phyloP scores from a whole-genome alignment of 2,329 filamentous ascomycete genomes.

The Emydomyces testavorans region DNA sequence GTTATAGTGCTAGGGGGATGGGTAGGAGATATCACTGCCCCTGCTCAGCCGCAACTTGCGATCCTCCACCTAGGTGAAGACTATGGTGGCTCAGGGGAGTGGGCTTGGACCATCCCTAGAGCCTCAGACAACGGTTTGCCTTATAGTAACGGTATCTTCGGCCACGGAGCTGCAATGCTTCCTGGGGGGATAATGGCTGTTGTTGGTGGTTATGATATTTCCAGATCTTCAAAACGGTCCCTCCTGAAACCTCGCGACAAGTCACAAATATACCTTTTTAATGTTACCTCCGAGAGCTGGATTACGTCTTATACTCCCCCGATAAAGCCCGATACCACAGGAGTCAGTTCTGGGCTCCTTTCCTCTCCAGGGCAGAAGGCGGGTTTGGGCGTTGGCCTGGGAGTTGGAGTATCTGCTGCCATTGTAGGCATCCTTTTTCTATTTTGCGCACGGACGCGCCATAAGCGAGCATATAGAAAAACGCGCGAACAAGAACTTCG shows the following conservation, averaged over 20 bases:
- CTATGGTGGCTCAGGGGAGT: slow-evolving; percentile 46
- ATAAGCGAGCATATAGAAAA: slow-evolving; percentile 25
- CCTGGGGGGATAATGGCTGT: slow-evolving; percentile 52
- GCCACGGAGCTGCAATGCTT: slow-evolving; percentile 51
- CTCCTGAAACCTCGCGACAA: slow-evolving; percentile 27
- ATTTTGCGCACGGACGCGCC: slow-evolving; percentile 41
- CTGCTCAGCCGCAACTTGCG: slow-evolving; percentile 71
- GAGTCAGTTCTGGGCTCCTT: slow-evolving; percentile 17
- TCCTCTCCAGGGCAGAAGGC: slow-evolving; percentile 37
- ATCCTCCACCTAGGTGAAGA: slow-evolving; percentile 63
- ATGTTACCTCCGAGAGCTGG: slow-evolving; percentile 51
- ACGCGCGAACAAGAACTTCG: slow-evolving; percentile 45
- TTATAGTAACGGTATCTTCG: slow-evolving; percentile 44
- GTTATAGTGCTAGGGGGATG: slow-evolving; percentile 79
- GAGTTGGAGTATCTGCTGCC: slow-evolving; percentile 48
- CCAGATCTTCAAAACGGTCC: slow-evolving; percentile 31
- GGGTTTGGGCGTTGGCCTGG: slow-evolving; percentile 54
- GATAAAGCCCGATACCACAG: slow-evolving; percentile 17
- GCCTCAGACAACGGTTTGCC: slow-evolving; percentile 32
- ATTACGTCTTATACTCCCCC: slow-evolving; percentile 45
- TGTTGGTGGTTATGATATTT: slow-evolving; percentile 46
- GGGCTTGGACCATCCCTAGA: slow-evolving; percentile 36
- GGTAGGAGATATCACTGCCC: slow-evolving; percentile 67
- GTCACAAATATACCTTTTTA: slow-evolving; percentile 46
- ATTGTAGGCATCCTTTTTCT: slow-evolving; percentile 39